phyloP scores from a whole-genome alignment of 2,329 filamentous ascomycete genomes.

The Cladophialophora exuberans region DNA sequence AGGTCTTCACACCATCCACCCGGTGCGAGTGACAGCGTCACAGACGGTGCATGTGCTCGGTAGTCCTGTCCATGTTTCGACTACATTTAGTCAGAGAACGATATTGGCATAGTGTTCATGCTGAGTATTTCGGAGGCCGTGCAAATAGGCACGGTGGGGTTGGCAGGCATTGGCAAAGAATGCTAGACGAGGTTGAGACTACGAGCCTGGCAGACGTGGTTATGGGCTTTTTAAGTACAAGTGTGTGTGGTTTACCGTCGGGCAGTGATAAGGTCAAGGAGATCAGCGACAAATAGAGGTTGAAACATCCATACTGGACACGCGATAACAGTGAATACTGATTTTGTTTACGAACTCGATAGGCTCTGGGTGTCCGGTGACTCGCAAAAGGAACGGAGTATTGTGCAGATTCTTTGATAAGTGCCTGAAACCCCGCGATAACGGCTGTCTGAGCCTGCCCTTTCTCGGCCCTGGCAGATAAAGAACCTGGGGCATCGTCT shows the following conservation, averaged over 20 bases:
- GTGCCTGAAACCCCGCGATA: slow-evolving; percentile 23
- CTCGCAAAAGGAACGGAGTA: slow-evolving; percentile 1
- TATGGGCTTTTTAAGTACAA: slow-evolving; percentile 11
- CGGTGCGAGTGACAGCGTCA: too few species aligned
- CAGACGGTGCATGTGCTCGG: too few species aligned
- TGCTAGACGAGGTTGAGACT: background rate
- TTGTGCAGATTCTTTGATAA: slow-evolving; percentile 19
- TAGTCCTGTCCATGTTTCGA: too few species aligned
- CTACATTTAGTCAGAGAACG: too few species aligned
- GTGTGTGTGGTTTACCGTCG: background rate
- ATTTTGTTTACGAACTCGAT: slow-evolving; percentile 8
- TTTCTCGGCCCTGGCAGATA: slow-evolving; percentile 14
- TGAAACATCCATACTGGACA: background rate
- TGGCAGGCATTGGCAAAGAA: too few species aligned
- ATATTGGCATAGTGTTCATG: too few species aligned
- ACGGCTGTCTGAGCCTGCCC: slow-evolving; percentile 12
- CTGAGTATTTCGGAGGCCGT: too few species aligned
- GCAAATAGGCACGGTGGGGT: too few species aligned
- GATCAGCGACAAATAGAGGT: slow-evolving; percentile 17
- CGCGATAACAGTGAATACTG: slow-evolving; percentile 2
- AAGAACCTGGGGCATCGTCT: slow-evolving; percentile 22
- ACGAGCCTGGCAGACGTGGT: background rate
- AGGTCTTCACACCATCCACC: too few species aligned
- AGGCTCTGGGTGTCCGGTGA: slow-evolving; percentile 3
- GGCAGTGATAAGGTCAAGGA: slow-evolving; percentile 22